phyloP scores from a whole-genome alignment of 2,329 filamentous ascomycete species.

The Ceratocystis eucalypticola region DNA sequence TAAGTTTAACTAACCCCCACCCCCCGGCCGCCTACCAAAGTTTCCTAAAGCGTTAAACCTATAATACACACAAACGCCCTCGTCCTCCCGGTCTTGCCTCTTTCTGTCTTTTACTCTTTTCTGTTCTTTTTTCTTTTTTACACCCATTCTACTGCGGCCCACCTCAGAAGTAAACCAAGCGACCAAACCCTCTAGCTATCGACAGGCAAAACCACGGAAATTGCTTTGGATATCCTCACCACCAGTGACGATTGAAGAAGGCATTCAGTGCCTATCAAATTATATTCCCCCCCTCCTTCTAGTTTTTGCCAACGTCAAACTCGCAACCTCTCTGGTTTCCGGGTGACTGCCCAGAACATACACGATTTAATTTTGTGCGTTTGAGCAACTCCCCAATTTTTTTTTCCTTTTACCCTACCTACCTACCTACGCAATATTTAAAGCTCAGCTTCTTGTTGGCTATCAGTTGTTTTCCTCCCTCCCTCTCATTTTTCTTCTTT shows the following conservation, averaged over 20 bases:
- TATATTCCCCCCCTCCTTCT: neutral
- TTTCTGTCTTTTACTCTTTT: constrained; percentile 19
- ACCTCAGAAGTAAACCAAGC: neutral
- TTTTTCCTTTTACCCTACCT: constrained; percentile 1
- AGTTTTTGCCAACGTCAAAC: constrained; percentile 4
- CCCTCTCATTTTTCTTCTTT: constrained; percentile 1
- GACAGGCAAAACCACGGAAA: neutral
- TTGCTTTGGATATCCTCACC: neutral
- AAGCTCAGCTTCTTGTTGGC: neutral
- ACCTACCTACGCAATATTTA: neutral
- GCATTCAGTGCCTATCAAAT: neutral
- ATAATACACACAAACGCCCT: constrained; percentile 14
- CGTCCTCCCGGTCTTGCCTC: constrained; percentile 17
- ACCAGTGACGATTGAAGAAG: neutral
- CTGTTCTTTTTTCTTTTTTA: constrained; percentile 9
- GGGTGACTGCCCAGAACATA: neutral
- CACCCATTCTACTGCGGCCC: neutral
- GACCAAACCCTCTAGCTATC: neutral
- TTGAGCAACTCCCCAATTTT: constrained; percentile 11
- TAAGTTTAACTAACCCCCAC: neutral
- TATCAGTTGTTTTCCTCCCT: neutral
- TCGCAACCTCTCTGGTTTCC: constrained; percentile 4
- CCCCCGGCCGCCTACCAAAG: neutral
- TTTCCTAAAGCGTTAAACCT: constrained; percentile 8
- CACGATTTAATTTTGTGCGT: constrained; percentile 1